phyloP scores from a whole-genome alignment of 1,139 yeast species.

The Saccharomycopsis hybrid region DNA sequence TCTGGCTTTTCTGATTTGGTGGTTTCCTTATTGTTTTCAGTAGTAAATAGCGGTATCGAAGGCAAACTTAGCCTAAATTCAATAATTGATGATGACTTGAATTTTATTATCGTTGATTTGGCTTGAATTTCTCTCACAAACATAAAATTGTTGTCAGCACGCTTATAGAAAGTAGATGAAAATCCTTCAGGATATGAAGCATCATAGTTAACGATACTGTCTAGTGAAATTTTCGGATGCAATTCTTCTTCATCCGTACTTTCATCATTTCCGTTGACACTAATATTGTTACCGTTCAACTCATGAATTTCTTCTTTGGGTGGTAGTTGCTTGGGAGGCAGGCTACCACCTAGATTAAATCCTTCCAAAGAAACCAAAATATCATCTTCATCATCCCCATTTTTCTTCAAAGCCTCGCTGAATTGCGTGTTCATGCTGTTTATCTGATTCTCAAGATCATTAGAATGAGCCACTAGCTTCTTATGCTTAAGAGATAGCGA shows the following conservation, averaged over 20 bases:
- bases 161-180: conserved; percentile 37
- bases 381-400: conserved; percentile 10
- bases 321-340: not conserved
- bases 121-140: conserved; percentile 39
- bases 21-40: conserved; percentile 10
- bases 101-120: conserved; percentile 33
- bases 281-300: not conserved
- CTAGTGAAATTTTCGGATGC: not conserved
- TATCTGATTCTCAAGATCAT: not conserved
- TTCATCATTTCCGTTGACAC: not conserved
- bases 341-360: conserved; percentile 5
- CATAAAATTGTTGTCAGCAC: conserved; percentile 39
- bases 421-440: not conserved
- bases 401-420: not conserved
- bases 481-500: not conserved
- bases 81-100: conserved; percentile 21
- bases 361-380: conserved; percentile 17
- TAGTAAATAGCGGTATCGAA: conserved; percentile 19
- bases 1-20: conserved; percentile 21
- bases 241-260: not conserved
- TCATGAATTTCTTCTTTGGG: conserved; percentile 1
- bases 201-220: not conserved
- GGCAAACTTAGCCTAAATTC: conserved; percentile 35
- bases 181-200: conserved; percentile 36
- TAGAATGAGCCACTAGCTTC: not conserved